phyloP scores from a whole-genome alignment of 208 protist species.

The Leptomonas pyrrhocoris region DNA sequence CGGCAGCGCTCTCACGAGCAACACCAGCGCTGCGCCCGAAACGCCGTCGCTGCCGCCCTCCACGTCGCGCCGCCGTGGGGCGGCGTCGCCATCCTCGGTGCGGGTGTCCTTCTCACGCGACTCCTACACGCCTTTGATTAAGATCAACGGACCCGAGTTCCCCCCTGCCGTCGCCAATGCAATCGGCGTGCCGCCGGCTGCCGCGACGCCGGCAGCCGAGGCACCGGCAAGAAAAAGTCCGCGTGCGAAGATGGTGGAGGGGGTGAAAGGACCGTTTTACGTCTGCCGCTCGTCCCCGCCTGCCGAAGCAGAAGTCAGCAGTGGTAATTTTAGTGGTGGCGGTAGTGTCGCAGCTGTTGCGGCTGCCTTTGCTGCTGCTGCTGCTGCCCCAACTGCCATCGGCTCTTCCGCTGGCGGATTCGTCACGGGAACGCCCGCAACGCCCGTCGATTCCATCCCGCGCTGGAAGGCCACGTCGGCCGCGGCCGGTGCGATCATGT shows the following conservation, averaged over 20 bases:
- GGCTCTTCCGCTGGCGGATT: neutral
- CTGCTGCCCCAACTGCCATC: no score
- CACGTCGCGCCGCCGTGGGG: constrained; percentile 7
- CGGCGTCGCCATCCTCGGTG: constrained; percentile 24
- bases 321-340: neutral
- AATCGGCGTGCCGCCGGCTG: neutral
- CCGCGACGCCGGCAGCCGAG: neutral
- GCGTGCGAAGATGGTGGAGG: constrained; percentile 8
- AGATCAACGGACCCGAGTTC: neutral
- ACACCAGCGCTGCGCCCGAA: neutral
- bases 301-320: neutral
- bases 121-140: constrained; percentile 9
- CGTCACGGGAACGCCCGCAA: neutral
- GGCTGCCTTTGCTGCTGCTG: no score
- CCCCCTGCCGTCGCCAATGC: neutral
- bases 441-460: neutral
- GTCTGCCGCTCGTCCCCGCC: neutral
- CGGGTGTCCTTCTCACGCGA: constrained; percentile 30
- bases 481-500: constrained; percentile 28
- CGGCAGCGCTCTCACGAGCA: constrained; percentile 5
- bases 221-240: neutral
- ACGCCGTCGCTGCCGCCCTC: constrained; percentile 13
- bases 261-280: neutral
- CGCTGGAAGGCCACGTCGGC: constrained; percentile 23
- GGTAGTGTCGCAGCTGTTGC: no score